Base-by-base conservation (phyloP, 441 rosid species). In the Gossypium schwendimanii region DNA sequence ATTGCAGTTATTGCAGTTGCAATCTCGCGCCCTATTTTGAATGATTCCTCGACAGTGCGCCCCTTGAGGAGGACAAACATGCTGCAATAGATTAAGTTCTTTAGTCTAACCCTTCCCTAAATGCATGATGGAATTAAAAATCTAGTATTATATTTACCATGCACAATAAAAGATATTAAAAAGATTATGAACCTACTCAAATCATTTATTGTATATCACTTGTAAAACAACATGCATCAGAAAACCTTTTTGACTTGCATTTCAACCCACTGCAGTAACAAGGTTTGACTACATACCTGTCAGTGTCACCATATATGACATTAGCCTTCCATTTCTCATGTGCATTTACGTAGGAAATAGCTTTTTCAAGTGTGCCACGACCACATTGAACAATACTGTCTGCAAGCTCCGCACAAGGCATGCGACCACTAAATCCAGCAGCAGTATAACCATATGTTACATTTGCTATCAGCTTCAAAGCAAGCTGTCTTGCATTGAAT, bases 391-490 rank as follows among this genome's bases (percentile, higher is more conserved):
- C 98, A 66, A 94, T 94, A 73, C 97, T 94, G 81, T 94, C 98
- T 59, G 98, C 97, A 88, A 94, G 88, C 89, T 94, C 97, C 50
- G 97, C 97, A 86, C 97, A 94, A 50, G 98, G 98, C 98, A 94
- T 94, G 75, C 98, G 98, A 69, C 98, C 99, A 78, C 99, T 95
- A 83, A 93, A 95, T 75, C 99, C 99, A 83, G 98, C 98, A 78
- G 99, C 99, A 36, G 99, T 90, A 79, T 93, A 95, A 67, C 99
- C 99, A 82, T 95, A 95, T 4, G 99, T 95, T 73, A 95, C 99
- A 79, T 95, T 95, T 76, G 98, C 92, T 81, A 95, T 93, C 79
- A 95, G 88, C 91, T 95, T 95, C 80, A 95, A 80, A 81, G 99
- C 99, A 82, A 95, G 99, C 84, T 95, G 99, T 70, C 99, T 90